Base-by-base conservation (phyloP, 768 basidiomycete species). In the Serendipita sp. region DNA sequence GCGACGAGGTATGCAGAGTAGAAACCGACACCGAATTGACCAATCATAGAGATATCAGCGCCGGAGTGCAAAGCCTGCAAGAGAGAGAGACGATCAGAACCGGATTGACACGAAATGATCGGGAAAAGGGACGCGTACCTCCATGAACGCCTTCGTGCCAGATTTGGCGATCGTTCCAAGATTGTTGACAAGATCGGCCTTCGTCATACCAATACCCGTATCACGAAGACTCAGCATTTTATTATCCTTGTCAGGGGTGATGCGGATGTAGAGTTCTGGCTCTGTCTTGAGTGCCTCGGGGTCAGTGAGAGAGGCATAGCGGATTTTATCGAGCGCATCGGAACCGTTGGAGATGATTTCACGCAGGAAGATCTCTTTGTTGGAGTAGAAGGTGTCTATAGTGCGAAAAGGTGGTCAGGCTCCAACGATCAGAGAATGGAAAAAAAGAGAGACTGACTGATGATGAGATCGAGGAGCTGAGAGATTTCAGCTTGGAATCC, bases 331-430 rank as follows among this genome's bases (percentile, higher is more conserved):
- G 76, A 98, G 85, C 60, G 96, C 96, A 84, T 98, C 96, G 66
- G 96, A 98, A 69, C 80, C 79, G 79, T 97, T 97, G 69, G 95
- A 98, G 78, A 95, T 97, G 70, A 98, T 68, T 78, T 98, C 96
- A 75, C 96, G 90, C 70, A 99, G 86, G 85, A 98, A 98, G 76
- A 99, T 98, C 79, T 97, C 95, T 83, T 99, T 99, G 86, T 99
- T 97, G 68, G 93, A 96, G 85, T 98, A 99, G 86, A 98, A 98
- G 68, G 95, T 97, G 82, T 97, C 89, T 91, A 69, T 18, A n/a
- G 8, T 52, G 60, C 13, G 62, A 46, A 34, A 41, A 13, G 13
- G 41, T 41, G 41, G 41, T 41, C 41, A 41, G 41, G 41, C 41
- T 41, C 41, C 41, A 41, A 23, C 23, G 8, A 69, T 71, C 11